These are phyloP conservation scores for Darksidea phi DNA, from an alignment of 495 filamentous ascomycete species.

Conservation along the genomic window DNA sequence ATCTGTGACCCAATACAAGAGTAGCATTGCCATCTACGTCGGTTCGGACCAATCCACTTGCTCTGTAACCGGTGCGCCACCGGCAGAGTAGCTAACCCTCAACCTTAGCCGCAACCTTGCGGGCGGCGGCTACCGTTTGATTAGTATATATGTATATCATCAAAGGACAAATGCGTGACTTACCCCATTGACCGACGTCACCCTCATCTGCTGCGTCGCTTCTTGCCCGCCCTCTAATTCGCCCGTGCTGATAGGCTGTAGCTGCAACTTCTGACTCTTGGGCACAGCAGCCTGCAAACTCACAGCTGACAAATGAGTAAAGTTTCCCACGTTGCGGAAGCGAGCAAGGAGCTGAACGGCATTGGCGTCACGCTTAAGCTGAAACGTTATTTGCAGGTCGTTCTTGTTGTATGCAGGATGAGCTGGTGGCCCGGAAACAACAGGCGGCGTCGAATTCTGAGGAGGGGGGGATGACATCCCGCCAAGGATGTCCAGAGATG, in stretches of 20 bases:
- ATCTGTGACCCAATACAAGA: too few relatives aligned
- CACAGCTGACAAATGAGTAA: conserved; percentile 64
- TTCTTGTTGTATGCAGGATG: conserved; percentile 84
- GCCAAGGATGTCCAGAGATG: conserved; percentile 50
- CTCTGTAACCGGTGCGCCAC: conserved; percentile 71
- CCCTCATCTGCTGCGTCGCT: conserved; percentile 83
- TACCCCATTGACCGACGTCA: conserved; percentile 81
- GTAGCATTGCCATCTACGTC: conserved; percentile 10
- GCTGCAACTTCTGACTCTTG: conserved; percentile 86
- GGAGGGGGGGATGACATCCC: conserved; percentile 52
- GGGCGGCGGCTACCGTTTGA: conserved; percentile 55
- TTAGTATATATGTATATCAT: conserved; percentile 13
- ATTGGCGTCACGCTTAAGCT: conserved; percentile 74
- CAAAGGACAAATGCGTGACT: conserved; percentile 46
- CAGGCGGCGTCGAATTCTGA: conserved; percentile 44
- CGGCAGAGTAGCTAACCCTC: conserved; percentile 75
- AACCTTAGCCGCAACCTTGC: conserved; percentile 76
- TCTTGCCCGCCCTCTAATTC: conserved; percentile 77
- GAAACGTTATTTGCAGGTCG: conserved; percentile 72
- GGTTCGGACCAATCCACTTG: conserved; percentile 97
- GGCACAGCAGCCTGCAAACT: conserved; percentile 91
- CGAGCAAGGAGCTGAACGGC: conserved; percentile 75
- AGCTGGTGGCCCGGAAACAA: conserved; percentile 41
- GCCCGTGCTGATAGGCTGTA: conserved; percentile 78
- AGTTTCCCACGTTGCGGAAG: conserved; percentile 73